A percentile compares a stretch with the other conserved stretches of the same genome.
Evolutionary conservation across 2,329 filamentous ascomycete species (phyloP).

Genomic region (Alternaria sp.): DNA sequence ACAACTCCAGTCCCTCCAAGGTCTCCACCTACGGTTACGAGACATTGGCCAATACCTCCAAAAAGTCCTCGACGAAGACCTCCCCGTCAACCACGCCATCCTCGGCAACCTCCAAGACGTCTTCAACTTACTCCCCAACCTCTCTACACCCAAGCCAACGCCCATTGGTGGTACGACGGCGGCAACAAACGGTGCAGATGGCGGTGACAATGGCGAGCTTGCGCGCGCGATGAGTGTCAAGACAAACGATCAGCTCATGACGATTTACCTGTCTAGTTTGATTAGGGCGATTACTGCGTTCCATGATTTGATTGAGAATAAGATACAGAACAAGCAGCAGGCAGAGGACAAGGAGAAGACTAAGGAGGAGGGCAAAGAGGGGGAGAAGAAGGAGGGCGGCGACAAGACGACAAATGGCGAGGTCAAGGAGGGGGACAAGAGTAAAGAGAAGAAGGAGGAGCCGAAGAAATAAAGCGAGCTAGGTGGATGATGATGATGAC

Average conservation of each 20-base stretch:
- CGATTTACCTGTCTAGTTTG: conserved; percentile 95
- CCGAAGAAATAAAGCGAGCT: conserved; percentile 60
- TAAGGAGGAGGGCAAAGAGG: conserved; percentile 67
- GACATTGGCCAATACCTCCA: conserved; percentile 96
- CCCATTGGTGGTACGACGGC: conserved; percentile 54
- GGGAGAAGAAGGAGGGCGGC: conserved; percentile 66
- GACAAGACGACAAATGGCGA: conserved; percentile 62
- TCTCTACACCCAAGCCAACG: conserved; percentile 78
- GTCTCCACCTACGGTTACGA: conserved; percentile 89
- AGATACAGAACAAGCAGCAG: conserved; percentile 98
- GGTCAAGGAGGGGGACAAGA: conserved; percentile 61
- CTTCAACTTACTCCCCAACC: conserved; percentile 96
- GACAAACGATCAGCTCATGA: conserved; percentile 98
- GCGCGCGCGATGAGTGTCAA: conserved; percentile 98
- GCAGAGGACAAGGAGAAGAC: conserved; percentile 91
- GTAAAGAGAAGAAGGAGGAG: conserved; percentile 64
- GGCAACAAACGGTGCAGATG: conserved; percentile 39
- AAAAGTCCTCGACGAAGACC: conserved; percentile 90
- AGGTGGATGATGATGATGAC: too few species aligned
- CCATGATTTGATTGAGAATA: conserved; percentile 99
- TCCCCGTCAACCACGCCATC: conserved; percentile 97
- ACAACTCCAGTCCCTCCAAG: conserved; percentile 96
- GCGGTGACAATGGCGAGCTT: conserved; percentile 78
- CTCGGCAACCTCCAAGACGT: conserved; percentile 98
- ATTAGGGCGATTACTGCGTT: conserved; percentile 98